Conservation (phyloP, 139 green algal genomes). For the Volvox africanus region DNA sequence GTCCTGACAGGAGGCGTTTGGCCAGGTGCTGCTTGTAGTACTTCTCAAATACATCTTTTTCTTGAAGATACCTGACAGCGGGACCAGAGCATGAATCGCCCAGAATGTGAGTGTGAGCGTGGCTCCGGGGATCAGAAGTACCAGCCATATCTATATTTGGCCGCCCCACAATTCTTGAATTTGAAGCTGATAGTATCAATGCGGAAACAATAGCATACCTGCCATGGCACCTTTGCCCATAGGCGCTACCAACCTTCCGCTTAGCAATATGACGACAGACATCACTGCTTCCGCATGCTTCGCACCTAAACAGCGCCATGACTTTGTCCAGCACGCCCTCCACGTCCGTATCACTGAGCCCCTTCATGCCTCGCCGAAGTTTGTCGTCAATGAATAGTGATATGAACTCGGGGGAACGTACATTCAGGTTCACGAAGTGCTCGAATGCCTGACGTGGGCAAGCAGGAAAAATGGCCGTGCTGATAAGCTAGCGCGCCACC, state of each 20-base stretch:
- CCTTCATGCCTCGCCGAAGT: conserved; percentile 84
- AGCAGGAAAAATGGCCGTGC: background rate
- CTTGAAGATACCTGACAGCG: conserved; percentile 72
- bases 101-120: too few relatives aligned
- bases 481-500: too few relatives aligned
- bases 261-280: too few relatives aligned
- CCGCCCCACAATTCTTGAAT: too few relatives aligned
- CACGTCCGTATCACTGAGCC: conserved; percentile 87
- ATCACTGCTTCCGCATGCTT: too few relatives aligned
- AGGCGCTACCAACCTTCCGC: too few relatives aligned
- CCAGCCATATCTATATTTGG: too few relatives aligned
- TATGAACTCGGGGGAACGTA: conserved; percentile 94
- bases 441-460: conserved; percentile 83
- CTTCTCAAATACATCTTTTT: conserved; percentile 99
- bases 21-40: conserved; percentile 99
- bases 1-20: conserved; percentile 91
- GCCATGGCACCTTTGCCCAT: too few relatives aligned
- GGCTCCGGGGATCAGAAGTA: too few relatives aligned
- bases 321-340: conserved; percentile 94
- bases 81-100: background rate
- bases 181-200: too few relatives aligned
- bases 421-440: conserved; percentile 95
- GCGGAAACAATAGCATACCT: too few relatives aligned
- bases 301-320: conserved; percentile 77
- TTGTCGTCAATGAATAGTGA: conserved; percentile 98